These are phyloP conservation scores for Aspergillus pseudoviridinutans DNA, from an alignment of 2,329 filamentous ascomycete species.

Conservation along the genomic window DNA sequence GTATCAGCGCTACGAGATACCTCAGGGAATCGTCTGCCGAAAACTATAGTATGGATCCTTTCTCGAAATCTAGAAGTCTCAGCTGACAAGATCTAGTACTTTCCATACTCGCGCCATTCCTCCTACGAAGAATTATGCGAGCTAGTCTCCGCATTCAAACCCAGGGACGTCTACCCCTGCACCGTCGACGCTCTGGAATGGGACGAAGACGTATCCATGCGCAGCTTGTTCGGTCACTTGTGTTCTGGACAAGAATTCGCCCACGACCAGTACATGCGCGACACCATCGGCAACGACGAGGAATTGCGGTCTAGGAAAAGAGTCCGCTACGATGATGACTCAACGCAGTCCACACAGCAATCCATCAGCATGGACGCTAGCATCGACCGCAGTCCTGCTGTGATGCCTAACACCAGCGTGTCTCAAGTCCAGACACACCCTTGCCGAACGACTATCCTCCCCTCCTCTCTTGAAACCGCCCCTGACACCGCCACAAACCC, in stretches of 20 bases:
- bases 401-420: too few species aligned
- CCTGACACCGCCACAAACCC: neutral
- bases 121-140: constrained; percentile 75
- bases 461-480: constrained; percentile 7
- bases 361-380: constrained; percentile 12
- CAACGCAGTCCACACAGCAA: constrained; percentile 19
- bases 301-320: constrained; percentile 16
- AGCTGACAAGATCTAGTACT: constrained; percentile 44
- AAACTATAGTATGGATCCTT: constrained; percentile 30
- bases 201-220: constrained; percentile 61
- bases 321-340: constrained; percentile 14
- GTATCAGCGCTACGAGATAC: neutral
- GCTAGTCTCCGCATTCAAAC: constrained; percentile 64
- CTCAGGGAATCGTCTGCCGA: constrained; percentile 17
- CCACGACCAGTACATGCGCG: constrained; percentile 62
- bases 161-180: constrained; percentile 77
- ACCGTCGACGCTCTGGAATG: constrained; percentile 65
- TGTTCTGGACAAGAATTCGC: constrained; percentile 61
- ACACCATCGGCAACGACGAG: constrained; percentile 21
- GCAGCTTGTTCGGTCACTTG: constrained; percentile 64
- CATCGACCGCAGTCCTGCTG: neutral
- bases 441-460: too few species aligned
- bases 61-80: neutral
- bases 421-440: too few species aligned
- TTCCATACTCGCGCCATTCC: constrained; percentile 87